Evolutionary conservation across 805 yeast genomes (phyloP).

Genomic region (Lachancea kluyveri): DNA sequence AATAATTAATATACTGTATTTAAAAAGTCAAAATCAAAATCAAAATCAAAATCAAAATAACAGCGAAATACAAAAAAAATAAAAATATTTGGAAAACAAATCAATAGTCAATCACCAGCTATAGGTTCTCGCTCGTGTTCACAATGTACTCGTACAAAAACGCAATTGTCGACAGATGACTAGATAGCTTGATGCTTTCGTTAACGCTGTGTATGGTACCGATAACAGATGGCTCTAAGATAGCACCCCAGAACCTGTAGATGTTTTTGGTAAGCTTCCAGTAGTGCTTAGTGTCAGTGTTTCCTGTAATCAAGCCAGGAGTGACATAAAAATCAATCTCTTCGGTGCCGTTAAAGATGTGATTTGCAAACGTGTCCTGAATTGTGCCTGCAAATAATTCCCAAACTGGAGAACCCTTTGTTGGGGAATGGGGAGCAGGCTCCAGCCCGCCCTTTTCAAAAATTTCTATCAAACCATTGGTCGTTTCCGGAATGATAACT

Average conservation of each 20-base stretch:
- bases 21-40: too few species aligned
- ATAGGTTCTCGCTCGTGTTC: constrained; percentile 26
- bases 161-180: constrained; percentile 56
- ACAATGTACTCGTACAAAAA: constrained; percentile 46
- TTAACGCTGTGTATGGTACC: constrained; percentile 54
- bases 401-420: constrained; percentile 33
- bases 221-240: constrained; percentile 12
- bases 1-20: too few species aligned
- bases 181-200: constrained; percentile 47
- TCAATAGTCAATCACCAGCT: too few species aligned
- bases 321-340: constrained; percentile 32
- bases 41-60: too few species aligned
- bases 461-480: constrained; percentile 27
- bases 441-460: constrained; percentile 29
- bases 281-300: constrained; percentile 57
- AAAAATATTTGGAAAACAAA: too few species aligned
- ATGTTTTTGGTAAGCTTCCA: constrained; percentile 51
- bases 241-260: constrained; percentile 38
- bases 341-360: constrained; percentile 27
- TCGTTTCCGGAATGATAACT: constrained; percentile 19
- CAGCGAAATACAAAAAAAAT: too few species aligned
- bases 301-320: constrained; percentile 50
- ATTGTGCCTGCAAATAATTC: constrained; percentile 44
- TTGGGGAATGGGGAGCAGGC: constrained; percentile 38
- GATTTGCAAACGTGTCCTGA: constrained; percentile 49